Evolutionary conservation across 768 basidiomycete species (phyloP).

Genomic region (Lactifluus rugatus): DNA sequence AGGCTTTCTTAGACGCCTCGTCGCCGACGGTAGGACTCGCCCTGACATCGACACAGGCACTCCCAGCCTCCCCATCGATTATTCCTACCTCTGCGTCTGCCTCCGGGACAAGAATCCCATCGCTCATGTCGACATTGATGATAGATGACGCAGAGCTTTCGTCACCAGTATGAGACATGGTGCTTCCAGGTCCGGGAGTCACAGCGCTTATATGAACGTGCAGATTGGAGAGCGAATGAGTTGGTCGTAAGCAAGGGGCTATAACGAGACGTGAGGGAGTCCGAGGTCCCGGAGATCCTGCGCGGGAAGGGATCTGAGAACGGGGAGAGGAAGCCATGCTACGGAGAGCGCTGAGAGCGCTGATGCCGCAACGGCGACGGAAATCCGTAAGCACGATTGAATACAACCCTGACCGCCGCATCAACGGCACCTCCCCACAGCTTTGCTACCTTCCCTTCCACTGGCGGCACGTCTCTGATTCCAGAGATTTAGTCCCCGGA

Average conservation of each 20-base stretch:
- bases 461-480: background rate
- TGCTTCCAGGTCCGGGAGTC: background rate
- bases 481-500: background rate
- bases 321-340: conserved; percentile 11
- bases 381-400: background rate
- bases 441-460: background rate
- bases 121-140: conserved; percentile 51
- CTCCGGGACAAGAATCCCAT: conserved; percentile 65
- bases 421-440: no score
- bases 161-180: conserved; percentile 7
- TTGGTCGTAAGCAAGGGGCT: conserved; percentile 40
- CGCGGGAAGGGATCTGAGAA: conserved; percentile 30
- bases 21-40: conserved; percentile 34
- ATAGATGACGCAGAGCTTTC: conserved; percentile 55
- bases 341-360: background rate
- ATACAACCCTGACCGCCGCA: background rate
- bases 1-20: conserved; percentile 50
- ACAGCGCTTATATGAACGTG: conserved; percentile 34
- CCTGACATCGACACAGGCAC: conserved; percentile 38
- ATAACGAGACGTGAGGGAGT: conserved; percentile 48
- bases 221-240: conserved; percentile 47
- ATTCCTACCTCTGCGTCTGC: conserved; percentile 52
- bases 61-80: conserved; percentile 43
- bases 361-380: no score
- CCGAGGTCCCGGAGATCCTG: conserved; percentile 28